Evolutionary conservation across 441 rosid genomes (phyloP).

Genomic region (Euphorbia celastroides): DNA sequence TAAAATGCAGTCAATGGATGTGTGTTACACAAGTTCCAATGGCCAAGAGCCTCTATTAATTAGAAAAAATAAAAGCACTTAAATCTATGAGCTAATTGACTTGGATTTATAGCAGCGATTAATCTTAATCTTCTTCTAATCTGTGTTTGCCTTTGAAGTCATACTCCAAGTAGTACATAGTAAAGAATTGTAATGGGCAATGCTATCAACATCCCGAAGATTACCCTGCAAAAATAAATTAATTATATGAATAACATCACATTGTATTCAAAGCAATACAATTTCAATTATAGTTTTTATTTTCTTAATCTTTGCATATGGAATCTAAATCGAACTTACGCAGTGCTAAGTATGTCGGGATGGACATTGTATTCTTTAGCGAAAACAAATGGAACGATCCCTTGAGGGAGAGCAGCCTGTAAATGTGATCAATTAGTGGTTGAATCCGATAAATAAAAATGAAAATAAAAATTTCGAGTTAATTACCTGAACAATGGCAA

Average conservation of each 20-base stretch:
- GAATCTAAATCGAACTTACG: constrained; percentile 39
- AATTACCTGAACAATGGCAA: constrained; percentile 91
- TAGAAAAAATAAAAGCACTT: constrained; percentile 6
- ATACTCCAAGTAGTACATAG: constrained; percentile 71
- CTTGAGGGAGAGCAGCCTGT: constrained; percentile 95
- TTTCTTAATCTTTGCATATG: background rate
- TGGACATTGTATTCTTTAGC: constrained; percentile 88
- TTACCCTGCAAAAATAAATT: constrained; percentile 45
- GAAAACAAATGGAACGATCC: constrained; percentile 81
- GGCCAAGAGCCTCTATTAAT: background rate
- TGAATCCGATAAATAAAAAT: too few species aligned
- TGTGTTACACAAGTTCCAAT: constrained; percentile 17
- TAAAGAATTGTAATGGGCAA: constrained; percentile 76
- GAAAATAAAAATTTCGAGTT: too few species aligned
- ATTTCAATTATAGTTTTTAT: background rate
- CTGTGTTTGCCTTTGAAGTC: constrained; percentile 15
- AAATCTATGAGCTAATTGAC: constrained; percentile 5
- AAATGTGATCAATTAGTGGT: background rate
- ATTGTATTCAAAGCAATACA: background rate
- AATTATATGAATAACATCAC: background rate
- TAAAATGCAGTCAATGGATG: background rate
- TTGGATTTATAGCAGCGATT: constrained; percentile 13
- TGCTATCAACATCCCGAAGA: constrained; percentile 83
- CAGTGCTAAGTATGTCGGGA: constrained; percentile 86
- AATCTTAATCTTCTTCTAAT: background rate